Conservation (phyloP, 495 filamentous ascomycete genomes). For the Aspergillus panamensis region DNA sequence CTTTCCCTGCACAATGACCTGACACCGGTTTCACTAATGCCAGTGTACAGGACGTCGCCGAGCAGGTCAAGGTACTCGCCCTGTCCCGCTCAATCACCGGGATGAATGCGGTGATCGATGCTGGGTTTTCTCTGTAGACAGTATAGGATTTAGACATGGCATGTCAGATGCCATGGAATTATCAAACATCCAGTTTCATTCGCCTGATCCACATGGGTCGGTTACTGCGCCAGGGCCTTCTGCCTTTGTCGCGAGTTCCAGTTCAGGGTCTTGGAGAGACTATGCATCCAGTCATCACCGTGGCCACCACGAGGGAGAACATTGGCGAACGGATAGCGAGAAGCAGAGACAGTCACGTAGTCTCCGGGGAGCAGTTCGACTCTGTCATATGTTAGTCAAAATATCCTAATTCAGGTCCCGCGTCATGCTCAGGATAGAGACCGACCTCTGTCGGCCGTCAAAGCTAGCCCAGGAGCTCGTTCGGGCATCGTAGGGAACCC, state of each 20-base stretch:
- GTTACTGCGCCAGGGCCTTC: constrained; percentile 46
- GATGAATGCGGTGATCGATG: neutral
- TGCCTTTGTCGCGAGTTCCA: constrained; percentile 86
- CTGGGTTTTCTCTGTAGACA: neutral
- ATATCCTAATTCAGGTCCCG: neutral
- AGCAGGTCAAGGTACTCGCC: constrained; percentile 3
- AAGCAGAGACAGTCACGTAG: constrained; percentile 93
- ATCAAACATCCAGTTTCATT: too few species aligned
- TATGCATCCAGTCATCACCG: constrained; percentile 90
- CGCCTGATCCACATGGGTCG: neutral
- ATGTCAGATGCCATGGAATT: too few species aligned
- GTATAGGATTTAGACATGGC: too few species aligned
- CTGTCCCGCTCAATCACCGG: constrained; percentile 4
- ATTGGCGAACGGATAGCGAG: constrained; percentile 87
- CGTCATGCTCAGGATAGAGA: neutral
- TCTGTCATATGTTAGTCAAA: constrained; percentile 26
- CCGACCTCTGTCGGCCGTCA: constrained; percentile 79
- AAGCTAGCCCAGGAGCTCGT: constrained; percentile 95
- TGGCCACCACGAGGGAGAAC: constrained; percentile 71
- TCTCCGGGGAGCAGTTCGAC: constrained; percentile 85
- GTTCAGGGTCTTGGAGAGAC: constrained; percentile 81
- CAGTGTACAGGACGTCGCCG: constrained; percentile 1
- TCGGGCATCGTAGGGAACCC: constrained; percentile 88
- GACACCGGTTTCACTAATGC: neutral
- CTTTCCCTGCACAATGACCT: neutral